These are phyloP conservation scores for Alternaria longipes DNA, from an alignment of 2,329 filamentous ascomycete species.

Conservation along the genomic window DNA sequence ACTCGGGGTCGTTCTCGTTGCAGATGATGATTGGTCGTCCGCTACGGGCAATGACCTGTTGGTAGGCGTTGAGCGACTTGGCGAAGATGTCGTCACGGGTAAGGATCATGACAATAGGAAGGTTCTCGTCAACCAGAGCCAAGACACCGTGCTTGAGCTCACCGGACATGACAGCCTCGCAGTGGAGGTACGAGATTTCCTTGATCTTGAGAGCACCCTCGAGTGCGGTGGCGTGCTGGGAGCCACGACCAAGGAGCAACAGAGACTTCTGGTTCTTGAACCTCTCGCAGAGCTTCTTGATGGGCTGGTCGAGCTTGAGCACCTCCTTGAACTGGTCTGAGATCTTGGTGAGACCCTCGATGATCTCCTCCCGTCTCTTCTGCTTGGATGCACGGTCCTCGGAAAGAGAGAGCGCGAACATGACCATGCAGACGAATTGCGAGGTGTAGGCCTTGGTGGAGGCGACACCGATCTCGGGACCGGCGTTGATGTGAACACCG, in stretches of 20 bases:
- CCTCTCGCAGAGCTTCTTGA: constrained; percentile 92
- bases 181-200: constrained; percentile 99
- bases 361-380: constrained; percentile 91
- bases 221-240: constrained; percentile 95
- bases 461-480: constrained; percentile 97
- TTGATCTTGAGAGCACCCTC: constrained; percentile 99
- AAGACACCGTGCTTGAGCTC: constrained; percentile 99
- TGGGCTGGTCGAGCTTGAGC: constrained; percentile 87
- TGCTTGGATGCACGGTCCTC: constrained; percentile 97
- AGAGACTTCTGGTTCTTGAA: constrained; percentile 98
- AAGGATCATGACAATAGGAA: constrained; percentile 99
- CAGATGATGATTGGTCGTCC: constrained; percentile 99
- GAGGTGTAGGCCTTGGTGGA: constrained; percentile 99
- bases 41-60: constrained; percentile 96
- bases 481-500: constrained; percentile 99
- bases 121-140: constrained; percentile 95
- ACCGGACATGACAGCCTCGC: constrained; percentile 99
- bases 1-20: constrained; percentile 89
- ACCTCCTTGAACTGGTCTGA: constrained; percentile 93
- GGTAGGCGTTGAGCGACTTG: constrained; percentile 99
- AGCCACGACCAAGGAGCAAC: constrained; percentile 90
- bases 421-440: constrained; percentile 99
- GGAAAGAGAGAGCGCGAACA: constrained; percentile 96
- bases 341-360: constrained; percentile 87
- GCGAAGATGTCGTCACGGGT: constrained; percentile 95